phyloP scores from a whole-genome alignment of 768 basidiomycete genomes.

The Mycena vulgaris region DNA sequence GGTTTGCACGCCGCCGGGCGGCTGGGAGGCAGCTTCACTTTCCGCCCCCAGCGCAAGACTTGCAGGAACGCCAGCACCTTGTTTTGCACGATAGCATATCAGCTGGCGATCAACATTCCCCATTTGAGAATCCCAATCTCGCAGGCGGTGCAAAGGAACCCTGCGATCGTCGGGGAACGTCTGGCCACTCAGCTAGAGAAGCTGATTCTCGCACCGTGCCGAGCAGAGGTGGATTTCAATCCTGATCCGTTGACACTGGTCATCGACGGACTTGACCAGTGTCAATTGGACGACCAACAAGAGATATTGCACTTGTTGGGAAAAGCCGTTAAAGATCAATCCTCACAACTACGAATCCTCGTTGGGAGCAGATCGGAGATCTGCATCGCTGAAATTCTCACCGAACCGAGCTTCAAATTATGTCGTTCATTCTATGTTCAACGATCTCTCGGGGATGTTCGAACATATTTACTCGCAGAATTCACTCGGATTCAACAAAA shows the following conservation, averaged over 20 bases:
- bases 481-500: slow-evolving; percentile 8
- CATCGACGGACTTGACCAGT: slow-evolving; percentile 33
- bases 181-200: slow-evolving; percentile 23
- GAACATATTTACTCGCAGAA: slow-evolving; percentile 22
- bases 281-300: slow-evolving; percentile 16
- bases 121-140: slow-evolving; percentile 26
- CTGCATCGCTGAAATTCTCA: not conserved
- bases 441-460: slow-evolving; percentile 29
- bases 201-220: slow-evolving; percentile 31
- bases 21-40: slow-evolving; percentile 24
- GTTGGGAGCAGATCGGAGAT: slow-evolving; percentile 7
- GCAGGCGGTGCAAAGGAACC: slow-evolving; percentile 16
- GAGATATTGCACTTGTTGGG: slow-evolving; percentile 23
- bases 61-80: slow-evolving; percentile 8
- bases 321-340: slow-evolving; percentile 2
- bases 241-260: slow-evolving; percentile 27
- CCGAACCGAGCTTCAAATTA: not conserved
- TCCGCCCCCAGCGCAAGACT: not conserved
- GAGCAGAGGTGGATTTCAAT: not conserved
- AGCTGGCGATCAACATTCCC: slow-evolving; percentile 30
- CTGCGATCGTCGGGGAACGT: slow-evolving; percentile 14
- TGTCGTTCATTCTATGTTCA: slow-evolving; percentile 21
- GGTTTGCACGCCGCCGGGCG: slow-evolving; percentile 5
- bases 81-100: slow-evolving; percentile 27
- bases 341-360: slow-evolving; percentile 16